Evolutionary conservation across 768 basidiomycete genomes (phyloP), one percentile per base, ranked within the genome.

Genomic region (Termitomyces heimii): DNA sequence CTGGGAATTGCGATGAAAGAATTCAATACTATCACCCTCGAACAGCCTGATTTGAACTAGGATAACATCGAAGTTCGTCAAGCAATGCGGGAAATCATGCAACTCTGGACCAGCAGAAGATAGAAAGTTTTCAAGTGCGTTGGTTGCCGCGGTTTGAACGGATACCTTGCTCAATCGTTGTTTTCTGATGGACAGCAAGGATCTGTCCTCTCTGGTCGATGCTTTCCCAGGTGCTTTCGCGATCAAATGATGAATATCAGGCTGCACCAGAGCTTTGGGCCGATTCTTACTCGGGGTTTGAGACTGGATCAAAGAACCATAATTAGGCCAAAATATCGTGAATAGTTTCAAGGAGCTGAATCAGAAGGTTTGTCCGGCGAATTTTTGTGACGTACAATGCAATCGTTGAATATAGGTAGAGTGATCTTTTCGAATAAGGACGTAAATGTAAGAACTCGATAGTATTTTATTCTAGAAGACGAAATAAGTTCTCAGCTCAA

Each of bases 1-100:
- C 82, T 12, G 91, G 89, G 89, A 80, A 84, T 22, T 87, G 80
- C 61, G 85, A 89, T 70, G 78, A 80, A 58, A 62, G n/a, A n/a
- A n/a, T n/a, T n/a, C n/a, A n/a, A n/a, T n/a, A n/a, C n/a, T n/a
- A n/a, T n/a, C n/a, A n/a, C n/a, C n/a, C n/a, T n/a, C 75, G 9
- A 79, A 63, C 88, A 89, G 71, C 89, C 88, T 0, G 89, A 90
- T 65, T 68, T 90, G 16, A 89, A 92, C 66, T 90, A 86, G 87
- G 85, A 88, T 51, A 86, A 88, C 60, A 76, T 79, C 0, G 76
- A 77, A 7, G 81, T 86, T 1, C 74, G 83, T 7, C 72, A 77
- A 55, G 80, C 83, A 8, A 76, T 88, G 1, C 85, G 76, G 70
- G 82, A 85, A 34, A 65, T 84, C 46, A 86, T 90, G 86, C 69